Conservation (phyloP, 495 filamentous ascomycete genomes). For the Penicillium paradoxum region DNA sequence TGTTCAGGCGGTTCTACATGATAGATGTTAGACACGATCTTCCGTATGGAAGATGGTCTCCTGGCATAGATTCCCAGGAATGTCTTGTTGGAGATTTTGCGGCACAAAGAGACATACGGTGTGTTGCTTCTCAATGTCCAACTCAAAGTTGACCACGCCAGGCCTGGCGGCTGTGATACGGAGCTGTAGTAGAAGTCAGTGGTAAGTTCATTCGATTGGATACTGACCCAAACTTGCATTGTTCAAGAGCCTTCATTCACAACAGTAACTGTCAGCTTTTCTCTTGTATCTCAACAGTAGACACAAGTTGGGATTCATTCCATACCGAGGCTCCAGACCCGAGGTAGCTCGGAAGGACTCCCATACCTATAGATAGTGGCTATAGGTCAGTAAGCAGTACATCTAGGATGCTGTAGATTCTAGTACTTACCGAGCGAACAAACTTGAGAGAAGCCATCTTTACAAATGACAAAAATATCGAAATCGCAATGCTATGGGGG, state of each 20-base stretch:
- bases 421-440: constrained; percentile 51
- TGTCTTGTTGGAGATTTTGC: background rate
- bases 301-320: background rate
- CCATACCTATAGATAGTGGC: constrained; percentile 54
- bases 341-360: constrained; percentile 79
- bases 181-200: constrained; percentile 47
- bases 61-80: background rate
- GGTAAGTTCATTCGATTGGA: background rate
- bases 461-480: background rate
- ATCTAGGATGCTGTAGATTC: rapidly evolving
- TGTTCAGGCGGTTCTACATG: constrained; percentile 76
- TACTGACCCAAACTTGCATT: constrained; percentile 23
- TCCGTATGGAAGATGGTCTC: background rate
- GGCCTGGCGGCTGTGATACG: constrained; percentile 69
- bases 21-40: background rate
- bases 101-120: constrained; percentile 52
- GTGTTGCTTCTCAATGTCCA: constrained; percentile 81
- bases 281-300: background rate
- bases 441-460: constrained; percentile 57
- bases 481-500: background rate
- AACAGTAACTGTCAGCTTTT: background rate
- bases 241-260: constrained; percentile 35
- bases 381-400: background rate
- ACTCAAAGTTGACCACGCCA: constrained; percentile 80
- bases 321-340: constrained; percentile 81